Base-by-base conservation (phyloP, 129 eudicot species). In the Saussurea involucrata region DNA sequence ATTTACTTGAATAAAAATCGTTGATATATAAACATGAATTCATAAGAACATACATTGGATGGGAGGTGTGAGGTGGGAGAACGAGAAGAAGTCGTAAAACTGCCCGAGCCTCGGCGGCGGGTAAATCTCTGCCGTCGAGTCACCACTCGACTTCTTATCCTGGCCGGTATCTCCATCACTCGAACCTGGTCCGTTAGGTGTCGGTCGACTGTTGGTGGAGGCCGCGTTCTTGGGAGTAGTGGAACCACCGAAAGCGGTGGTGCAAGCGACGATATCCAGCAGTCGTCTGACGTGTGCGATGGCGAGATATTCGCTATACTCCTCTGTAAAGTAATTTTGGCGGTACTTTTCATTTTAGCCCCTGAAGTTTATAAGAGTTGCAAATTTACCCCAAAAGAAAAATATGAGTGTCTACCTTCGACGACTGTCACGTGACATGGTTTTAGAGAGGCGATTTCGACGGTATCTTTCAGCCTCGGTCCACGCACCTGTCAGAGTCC, bases 61-160 rank as follows among this genome's bases (percentile, higher is more conserved):
- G 9, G 98, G 98, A 24, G 96, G 89, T 24, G 96, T 88, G 76
- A 95, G 86, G 80, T 95, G 93, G 69, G 97, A 85, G 78, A 95
- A 90, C 31, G 98, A 95, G 87, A 95, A 95, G 89, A 95, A 95
- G 82, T 95, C 97, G 49, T 95, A 95, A 84, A 95, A 95, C 88
- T 91, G 92, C 42, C 94, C 96, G 4, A 95, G 92, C 89, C 84
- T 85, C 78, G 97, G 98, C 37, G 98, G 98, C 36, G 97, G 98
- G 33, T 81, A 89, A 74, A 95, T 74, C 80, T 83, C 80, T 75
- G 89, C 83, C 83, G 87, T 85, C 36, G 85, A 80, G 21, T 90
- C 98, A 27, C 83, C 96, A n/a, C n/a, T n/a, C n/a, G n/a, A n/a
- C 49, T 87, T 88, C 83, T 86, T 93, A 57, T 76, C 81, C 78